Evolutionary conservation across 2,329 filamentous ascomycete genomes (phyloP).

Genomic region (Penicillium sp.): DNA sequence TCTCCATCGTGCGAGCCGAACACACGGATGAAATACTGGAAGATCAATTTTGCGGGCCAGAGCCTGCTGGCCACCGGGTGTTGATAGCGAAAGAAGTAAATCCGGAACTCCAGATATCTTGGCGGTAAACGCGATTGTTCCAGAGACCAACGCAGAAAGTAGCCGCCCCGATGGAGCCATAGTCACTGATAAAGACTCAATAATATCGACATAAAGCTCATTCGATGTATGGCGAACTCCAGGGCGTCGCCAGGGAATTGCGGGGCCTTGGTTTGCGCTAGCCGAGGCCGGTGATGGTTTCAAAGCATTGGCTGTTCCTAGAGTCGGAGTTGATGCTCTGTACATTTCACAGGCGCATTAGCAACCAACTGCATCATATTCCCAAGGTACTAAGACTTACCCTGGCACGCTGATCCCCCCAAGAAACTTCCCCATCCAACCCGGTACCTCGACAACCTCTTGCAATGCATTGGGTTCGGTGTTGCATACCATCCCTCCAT

Average conservation of each 20-base stretch:
- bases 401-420: constrained; percentile 79
- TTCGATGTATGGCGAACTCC: constrained; percentile 96
- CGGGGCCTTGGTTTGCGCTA: constrained; percentile 38
- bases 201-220: constrained; percentile 91
- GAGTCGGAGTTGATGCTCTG: constrained; percentile 38
- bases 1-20: constrained; percentile 82
- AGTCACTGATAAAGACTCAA: constrained; percentile 82
- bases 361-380: background rate
- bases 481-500: constrained; percentile 79
- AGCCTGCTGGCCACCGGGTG: constrained; percentile 72
- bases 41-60: constrained; percentile 71
- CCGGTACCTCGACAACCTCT: constrained; percentile 87
- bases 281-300: constrained; percentile 38
- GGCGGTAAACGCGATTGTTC: constrained; percentile 87
- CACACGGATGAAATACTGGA: constrained; percentile 94
- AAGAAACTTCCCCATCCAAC: constrained; percentile 80
- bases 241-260: constrained; percentile 80
- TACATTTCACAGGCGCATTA: background rate
- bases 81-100: constrained; percentile 71
- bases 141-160: constrained; percentile 78
- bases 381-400: constrained; percentile 40
- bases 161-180: constrained; percentile 85
- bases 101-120: constrained; percentile 95
- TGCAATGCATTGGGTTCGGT: constrained; percentile 89
- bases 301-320: constrained; percentile 36